Evolutionary conservation across 1,284 basidiomycete genomes (phyloP), one percentile per base, ranked within the genome.

Genomic region (Pseudozyma flocculosa): DNA sequence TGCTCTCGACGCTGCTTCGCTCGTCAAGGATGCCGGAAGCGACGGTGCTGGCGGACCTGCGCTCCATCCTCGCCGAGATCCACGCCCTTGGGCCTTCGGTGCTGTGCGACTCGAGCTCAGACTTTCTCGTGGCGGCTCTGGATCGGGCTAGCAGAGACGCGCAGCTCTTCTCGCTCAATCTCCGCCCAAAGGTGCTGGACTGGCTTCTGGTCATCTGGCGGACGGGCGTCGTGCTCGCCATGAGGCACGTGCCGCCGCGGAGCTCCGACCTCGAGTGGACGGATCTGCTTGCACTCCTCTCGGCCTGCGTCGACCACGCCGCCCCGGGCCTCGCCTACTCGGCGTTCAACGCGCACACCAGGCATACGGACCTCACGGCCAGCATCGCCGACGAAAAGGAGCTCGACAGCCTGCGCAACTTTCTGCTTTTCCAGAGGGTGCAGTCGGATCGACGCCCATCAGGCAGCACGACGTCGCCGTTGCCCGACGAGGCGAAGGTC

Each of bases 161-260:
- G 40, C 83, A 87, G 18, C 79, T 94, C 9, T 90, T 90, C 75
- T 83, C 86, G 4, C 84, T 89, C 82, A 85, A 86, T 32, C 80
- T 94, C 15, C 88, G 90, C 72, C 89, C 91, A 68, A 89, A 90
- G 72, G 86, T 89, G 0, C 73, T 92, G 17, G 83, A 81, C 34
- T 96, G 93, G 92, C 80, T 94, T 21, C 79, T 84, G n/a, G 85
- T 87, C 54, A 83, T 82, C 29, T 92, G 90, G 89, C 84, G 83
- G 22, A 52, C 78, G 8, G 79, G 85, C 7, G 80, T 29, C 26
- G 26, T 11, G 7, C 11, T 29, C 26, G 26, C 7, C 7, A 29
- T 29, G 26, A 11, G 26, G 26, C 26, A 82, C 3, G 80, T 80
- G 2, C 72, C 78, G 56, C 4, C 26, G 58, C 30, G 43, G 40